Evolutionary conservation across 2,329 filamentous ascomycete species (phyloP), one percentile per base, ranked within the genome.

Genomic region (Phaeosphaeriaceae sp.): DNA sequence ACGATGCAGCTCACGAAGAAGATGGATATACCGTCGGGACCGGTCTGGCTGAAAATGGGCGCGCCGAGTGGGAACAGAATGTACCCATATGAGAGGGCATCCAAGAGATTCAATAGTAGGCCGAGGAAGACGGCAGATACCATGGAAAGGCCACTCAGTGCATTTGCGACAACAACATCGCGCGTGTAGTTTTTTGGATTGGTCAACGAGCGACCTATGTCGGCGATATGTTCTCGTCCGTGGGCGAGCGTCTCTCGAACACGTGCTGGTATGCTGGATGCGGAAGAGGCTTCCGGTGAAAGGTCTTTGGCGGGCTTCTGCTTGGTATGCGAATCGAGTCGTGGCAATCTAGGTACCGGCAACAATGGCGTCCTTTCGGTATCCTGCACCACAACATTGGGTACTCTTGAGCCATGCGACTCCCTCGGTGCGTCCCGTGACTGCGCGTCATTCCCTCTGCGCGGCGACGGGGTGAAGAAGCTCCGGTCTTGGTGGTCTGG

Each of bases 1-100:
- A 98, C 86, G 63, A 99, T 97, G 57, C 94, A 97, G 83, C 94
- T 97, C 67, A 99, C 92, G 77, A 98, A 99, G 81, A 98, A 99
- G 79, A 99, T 97, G 0, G 95, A 97, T 56, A 99, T 97, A 23
- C 95, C 95, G 56, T 97, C 94, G 0, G 94, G 90, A 1, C 94
- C 95, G 7, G 98, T 87, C 62, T 90, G 86, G 26, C 90, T 87
- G 76, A 99, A 99, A 21, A 97, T 86, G 8, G 92, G 88, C 63
- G 92, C 91, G 7, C 94, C 94, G 0, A 99, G 84, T 0, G 95
- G 95, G 66, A 99, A 99, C 13, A 99, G 81, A 70, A 97, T 97
- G 54, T 76, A 79, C 85, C 91, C 95, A 72, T 99, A 99, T 2
- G 94, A 98, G 43, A 99, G 81, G 6, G 94, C 95, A 81, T 99